A percentile compares a stretch with the other conserved stretches of the same genome.
Conservation (phyloP, 495 filamentous ascomycete genomes). For the Aspergillus homomorphus region DNA sequence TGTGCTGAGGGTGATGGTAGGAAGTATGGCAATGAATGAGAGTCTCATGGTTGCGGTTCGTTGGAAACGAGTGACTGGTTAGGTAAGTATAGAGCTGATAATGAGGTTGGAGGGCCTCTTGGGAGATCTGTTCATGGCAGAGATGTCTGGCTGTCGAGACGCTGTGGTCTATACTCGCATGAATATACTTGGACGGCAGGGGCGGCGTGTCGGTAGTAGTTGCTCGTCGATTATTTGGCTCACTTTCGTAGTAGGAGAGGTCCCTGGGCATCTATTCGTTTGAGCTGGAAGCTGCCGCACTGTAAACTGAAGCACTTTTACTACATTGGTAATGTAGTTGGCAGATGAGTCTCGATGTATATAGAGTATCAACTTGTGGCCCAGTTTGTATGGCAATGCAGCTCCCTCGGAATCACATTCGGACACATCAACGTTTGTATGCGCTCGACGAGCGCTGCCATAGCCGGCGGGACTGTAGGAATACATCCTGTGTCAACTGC, state of each 20-base stretch:
- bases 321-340: background rate
- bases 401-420: conserved; percentile 15
- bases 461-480: background rate
- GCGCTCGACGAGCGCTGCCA: background rate
- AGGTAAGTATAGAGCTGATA: background rate
- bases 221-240: too few relatives aligned
- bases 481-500: background rate
- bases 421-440: conserved; percentile 15
- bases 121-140: too few relatives aligned
- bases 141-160: background rate
- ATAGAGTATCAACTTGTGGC: conserved; percentile 1
- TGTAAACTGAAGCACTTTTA: background rate
- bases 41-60: too few relatives aligned
- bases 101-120: background rate
- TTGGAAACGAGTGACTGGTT: background rate
- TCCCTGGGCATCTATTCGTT: too few relatives aligned
- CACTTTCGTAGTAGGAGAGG: too few relatives aligned
- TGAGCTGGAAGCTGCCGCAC: too few relatives aligned
- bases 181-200: background rate
- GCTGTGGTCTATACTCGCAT: background rate
- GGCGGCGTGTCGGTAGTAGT: background rate
- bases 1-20: conserved; percentile 11
- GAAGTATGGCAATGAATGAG: conserved; percentile 1
- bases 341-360: background rate
- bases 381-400: conserved; percentile 23